These are phyloP conservation scores for Colletotrichum navitas DNA, from an alignment of 2,329 filamentous ascomycete species.

Conservation along the genomic window DNA sequence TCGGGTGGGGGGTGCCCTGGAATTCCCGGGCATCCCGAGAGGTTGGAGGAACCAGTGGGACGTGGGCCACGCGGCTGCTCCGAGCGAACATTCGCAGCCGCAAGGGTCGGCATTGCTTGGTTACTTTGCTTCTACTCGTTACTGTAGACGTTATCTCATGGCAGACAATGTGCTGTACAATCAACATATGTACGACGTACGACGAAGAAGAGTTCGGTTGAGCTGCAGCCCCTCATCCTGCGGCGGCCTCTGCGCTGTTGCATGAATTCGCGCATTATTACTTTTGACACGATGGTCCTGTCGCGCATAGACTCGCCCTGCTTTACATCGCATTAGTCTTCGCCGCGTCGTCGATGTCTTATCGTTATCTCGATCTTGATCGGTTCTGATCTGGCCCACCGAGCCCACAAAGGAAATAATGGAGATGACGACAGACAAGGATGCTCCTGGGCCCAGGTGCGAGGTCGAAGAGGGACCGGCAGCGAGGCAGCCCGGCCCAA, in stretches of 20 bases:
- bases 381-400: neutral
- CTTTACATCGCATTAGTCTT: neutral
- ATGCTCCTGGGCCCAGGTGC: conserved; percentile 10
- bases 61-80: conserved; percentile 25
- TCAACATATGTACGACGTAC: neutral
- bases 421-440: conserved; percentile 10
- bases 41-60: conserved; percentile 28
- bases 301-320: conserved; percentile 20
- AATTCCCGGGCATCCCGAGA: conserved; percentile 32
- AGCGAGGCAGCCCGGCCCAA: no score
- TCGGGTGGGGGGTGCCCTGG: neutral
- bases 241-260: conserved; percentile 11
- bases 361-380: conserved; percentile 38
- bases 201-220: neutral
- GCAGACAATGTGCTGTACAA: no score
- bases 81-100: neutral
- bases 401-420: neutral
- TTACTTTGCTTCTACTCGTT: neutral
- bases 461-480: neutral
- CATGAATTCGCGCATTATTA: conserved; percentile 16
- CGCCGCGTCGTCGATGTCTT: conserved; percentile 17
- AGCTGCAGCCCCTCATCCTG: neutral
- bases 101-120: neutral
- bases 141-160: neutral
- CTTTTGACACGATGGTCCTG: neutral